Base-by-base conservation (phyloP, 2,329 filamentous ascomycete species). In the Calonectria pteridis region DNA sequence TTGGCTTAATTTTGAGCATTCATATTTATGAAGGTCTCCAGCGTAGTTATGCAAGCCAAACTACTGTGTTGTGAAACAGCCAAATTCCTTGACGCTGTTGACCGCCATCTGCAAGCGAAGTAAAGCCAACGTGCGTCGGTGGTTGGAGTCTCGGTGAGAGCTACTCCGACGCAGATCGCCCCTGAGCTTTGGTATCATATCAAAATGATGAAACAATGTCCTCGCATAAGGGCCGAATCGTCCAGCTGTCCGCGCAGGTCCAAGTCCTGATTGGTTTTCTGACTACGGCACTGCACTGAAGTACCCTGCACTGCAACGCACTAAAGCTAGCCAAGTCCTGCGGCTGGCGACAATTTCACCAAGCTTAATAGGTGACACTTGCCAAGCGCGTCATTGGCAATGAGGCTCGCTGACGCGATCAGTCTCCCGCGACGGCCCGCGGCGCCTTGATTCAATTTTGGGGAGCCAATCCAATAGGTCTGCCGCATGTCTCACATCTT, bases 41-140 rank as follows among this genome's bases (percentile, higher is more conserved):
- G 20, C n/a, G 23, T 23, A 46, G 9, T 46, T 46, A 23, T 46
- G 43, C 43, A 23, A 46, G 43, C 0, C n/a, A 23, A 23, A n/a
- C 11, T 71, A 3, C 78, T 43, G 40, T n/a, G 5, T 0, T 43
- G 6, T n/a, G 18, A 82, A 13, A 86, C 82, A 46, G 43, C 43
- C 43, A 46, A 43, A 86, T 84, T 7, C 85, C 85, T 23, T 85
- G 84, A n/a, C 10, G 40, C 18, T 10, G 18, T 18, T 43, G 40
- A 43, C 18, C 18, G 64, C 70, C 72, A 28, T 72, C 72, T 16
- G 68, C 72, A 26, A 74, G 69, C 4, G 71, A 33, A 13, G 62
- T 49, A 20, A 71, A 71, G 10, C 73, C 71, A 14, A 75, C 51
- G n/a, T 23, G 43, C 43, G 18, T 23, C 13, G n/a, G 40, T 43